Evolutionary conservation across 2,329 filamentous ascomycete species (phyloP).

Genomic region (Ascochyta lentis): DNA sequence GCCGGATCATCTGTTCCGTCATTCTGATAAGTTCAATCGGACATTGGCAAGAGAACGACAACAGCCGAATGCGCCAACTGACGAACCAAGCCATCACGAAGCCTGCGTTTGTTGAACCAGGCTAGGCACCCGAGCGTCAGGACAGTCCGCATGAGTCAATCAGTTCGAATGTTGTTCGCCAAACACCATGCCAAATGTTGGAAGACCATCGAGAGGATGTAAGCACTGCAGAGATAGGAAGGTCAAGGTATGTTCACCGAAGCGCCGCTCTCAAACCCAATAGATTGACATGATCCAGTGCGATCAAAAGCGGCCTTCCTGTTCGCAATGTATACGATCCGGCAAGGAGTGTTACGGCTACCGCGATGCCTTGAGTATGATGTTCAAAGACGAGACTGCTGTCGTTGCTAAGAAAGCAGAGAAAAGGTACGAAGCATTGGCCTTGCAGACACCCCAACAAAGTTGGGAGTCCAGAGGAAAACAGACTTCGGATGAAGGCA

Average conservation of each 20-base stretch:
- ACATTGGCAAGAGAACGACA: not conserved
- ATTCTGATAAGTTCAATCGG: not conserved
- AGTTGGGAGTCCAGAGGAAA: not conserved
- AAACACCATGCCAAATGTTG: conserved; percentile 38
- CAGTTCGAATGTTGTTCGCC: conserved; percentile 9
- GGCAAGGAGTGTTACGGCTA: conserved; percentile 41
- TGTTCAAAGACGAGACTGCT: conserved; percentile 42
- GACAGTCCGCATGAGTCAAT: not conserved
- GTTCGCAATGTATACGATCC: conserved; percentile 40
- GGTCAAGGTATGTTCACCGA: conserved; percentile 30
- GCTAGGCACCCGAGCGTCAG: not conserved
- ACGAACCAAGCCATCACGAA: not conserved
- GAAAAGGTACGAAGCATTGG: conserved; percentile 32
- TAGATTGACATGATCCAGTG: conserved; percentile 22
- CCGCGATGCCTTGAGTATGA: conserved; percentile 38
- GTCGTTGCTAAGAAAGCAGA: conserved; percentile 35
- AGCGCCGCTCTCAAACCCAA: not conserved
- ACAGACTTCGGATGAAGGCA: not conserved
- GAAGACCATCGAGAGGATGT: conserved; percentile 42
- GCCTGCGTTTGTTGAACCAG: conserved; percentile 1
- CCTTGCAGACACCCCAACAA: conserved; percentile 16
- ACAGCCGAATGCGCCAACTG: not conserved
- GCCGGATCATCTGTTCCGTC: not conserved
- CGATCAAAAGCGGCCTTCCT: conserved; percentile 43
- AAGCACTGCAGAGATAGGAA: conserved; percentile 41